A percentile compares a stretch with the other conserved stretches of the same genome.
Conservation (phyloP, 257 asterid species). For the Thymus mandschuricus region DNA sequence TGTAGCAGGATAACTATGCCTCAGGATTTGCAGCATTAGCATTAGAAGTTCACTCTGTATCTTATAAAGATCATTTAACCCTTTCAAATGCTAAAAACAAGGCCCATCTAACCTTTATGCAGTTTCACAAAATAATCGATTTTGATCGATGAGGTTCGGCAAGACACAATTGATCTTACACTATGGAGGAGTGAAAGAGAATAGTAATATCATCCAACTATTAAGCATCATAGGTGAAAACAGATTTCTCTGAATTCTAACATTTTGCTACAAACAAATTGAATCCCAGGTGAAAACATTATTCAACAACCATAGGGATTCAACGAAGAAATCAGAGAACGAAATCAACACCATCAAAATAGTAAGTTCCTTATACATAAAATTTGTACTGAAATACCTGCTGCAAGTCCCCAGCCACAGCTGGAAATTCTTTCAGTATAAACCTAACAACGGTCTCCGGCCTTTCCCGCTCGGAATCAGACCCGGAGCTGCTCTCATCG, state of each 20-base stretch:
- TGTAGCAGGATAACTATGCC: background rate
- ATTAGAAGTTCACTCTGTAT: conserved; percentile 9
- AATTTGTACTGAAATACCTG: conserved; percentile 50
- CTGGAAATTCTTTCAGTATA: conserved; percentile 73
- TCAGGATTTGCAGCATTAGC: conserved; percentile 17
- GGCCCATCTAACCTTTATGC: background rate
- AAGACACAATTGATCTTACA: background rate
- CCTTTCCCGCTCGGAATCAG: conserved; percentile 43
- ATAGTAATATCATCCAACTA: background rate
- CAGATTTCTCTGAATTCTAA: background rate
- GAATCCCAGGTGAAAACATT: background rate
- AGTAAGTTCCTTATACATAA: background rate
- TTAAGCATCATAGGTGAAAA: conserved; percentile 9
- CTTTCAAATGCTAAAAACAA: background rate
- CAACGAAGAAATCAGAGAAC: conserved; percentile 3
- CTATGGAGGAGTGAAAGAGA: background rate
- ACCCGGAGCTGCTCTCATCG: conserved; percentile 44
- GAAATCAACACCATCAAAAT: background rate
- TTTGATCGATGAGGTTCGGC: background rate
- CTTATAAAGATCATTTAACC: background rate
- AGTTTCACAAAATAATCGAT: background rate
- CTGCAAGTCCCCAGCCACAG: conserved; percentile 80
- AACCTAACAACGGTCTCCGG: conserved; percentile 60
- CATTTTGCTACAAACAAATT: conserved; percentile 6
- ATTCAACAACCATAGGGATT: background rate